phyloP scores from a whole-genome alignment of 169 alveolate species.

The Plasmodium gallinaceum region DNA sequence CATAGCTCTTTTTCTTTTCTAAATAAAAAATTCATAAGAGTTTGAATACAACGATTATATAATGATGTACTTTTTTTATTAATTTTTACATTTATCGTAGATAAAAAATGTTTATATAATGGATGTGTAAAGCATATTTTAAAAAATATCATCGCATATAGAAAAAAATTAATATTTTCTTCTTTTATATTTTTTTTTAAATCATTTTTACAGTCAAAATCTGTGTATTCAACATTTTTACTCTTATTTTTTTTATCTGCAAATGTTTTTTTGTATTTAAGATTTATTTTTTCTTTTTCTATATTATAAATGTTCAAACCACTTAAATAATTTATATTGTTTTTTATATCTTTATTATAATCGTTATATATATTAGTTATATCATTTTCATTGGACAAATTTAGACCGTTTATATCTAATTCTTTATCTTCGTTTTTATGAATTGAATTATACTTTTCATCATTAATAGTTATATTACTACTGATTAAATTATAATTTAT shows the following conservation, averaged over 20 bases:
- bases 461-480: neutral
- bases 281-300: neutral
- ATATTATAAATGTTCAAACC: constrained; percentile 4
- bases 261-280: neutral
- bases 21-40: constrained; percentile 51
- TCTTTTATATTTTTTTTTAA: constrained; percentile 11
- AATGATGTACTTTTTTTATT: constrained; percentile 18
- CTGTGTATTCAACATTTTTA: neutral
- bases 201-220: neutral
- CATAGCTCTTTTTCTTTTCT: constrained; percentile 30
- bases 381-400: neutral
- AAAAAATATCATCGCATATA: constrained; percentile 35
- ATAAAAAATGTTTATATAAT: constrained; percentile 20
- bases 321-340: neutral
- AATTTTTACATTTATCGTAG: constrained; percentile 2
- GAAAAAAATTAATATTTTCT: constrained; percentile 19
- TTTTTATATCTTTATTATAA: neutral
- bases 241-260: neutral
- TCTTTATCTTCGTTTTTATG: neutral
- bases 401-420: neutral
- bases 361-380: neutral
- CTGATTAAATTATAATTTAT: neutral
- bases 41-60: constrained; percentile 61
- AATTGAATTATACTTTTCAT: neutral
- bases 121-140: constrained; percentile 48